Evolutionary conservation across 352 stramenopile genomes (phyloP).

Genomic region (Pythium rishiriense): DNA sequence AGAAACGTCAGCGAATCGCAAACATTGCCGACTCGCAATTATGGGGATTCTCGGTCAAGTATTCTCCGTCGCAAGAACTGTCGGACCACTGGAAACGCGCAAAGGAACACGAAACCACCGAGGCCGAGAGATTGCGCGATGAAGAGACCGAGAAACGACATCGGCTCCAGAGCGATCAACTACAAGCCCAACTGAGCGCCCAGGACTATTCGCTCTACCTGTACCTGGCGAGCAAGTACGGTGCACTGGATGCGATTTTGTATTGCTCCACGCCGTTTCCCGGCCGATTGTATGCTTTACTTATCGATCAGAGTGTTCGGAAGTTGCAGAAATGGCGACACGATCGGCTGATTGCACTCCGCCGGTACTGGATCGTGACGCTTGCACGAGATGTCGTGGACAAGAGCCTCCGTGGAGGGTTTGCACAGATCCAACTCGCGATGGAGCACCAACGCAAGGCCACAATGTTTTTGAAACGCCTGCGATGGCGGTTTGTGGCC

Average conservation of each 20-base stretch:
- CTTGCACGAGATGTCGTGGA: background rate
- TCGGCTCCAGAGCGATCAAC: slow-evolving; percentile 5
- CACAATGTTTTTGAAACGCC: slow-evolving; percentile 13
- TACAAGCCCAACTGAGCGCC: background rate
- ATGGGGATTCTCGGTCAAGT: slow-evolving; percentile 33
- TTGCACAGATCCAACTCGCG: slow-evolving; percentile 7
- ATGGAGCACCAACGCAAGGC: slow-evolving; percentile 14
- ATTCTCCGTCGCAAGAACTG: slow-evolving; percentile 25
- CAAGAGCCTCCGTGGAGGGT: background rate
- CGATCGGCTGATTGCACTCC: slow-evolving; percentile 21
- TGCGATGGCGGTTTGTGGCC: slow-evolving; percentile 12
- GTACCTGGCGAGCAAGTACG: slow-evolving; percentile 28
- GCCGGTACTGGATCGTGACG: slow-evolving; percentile 18
- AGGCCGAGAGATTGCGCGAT: background rate
- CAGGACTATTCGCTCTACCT: slow-evolving; percentile 34
- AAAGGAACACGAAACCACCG: background rate
- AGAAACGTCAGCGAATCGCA: slow-evolving; percentile 17
- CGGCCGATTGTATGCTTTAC: slow-evolving; percentile 30
- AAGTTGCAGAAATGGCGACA: slow-evolving; percentile 28
- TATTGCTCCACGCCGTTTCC: slow-evolving; percentile 33
- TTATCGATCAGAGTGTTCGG: slow-evolving; percentile 22
- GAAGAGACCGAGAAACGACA: background rate
- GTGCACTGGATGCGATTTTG: slow-evolving; percentile 27
- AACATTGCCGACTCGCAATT: slow-evolving; percentile 22
- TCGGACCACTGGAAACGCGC: background rate